Evolutionary conservation across 164 flowering plant species (phyloP).

Genomic region (Nymphaea thermarum): DNA sequence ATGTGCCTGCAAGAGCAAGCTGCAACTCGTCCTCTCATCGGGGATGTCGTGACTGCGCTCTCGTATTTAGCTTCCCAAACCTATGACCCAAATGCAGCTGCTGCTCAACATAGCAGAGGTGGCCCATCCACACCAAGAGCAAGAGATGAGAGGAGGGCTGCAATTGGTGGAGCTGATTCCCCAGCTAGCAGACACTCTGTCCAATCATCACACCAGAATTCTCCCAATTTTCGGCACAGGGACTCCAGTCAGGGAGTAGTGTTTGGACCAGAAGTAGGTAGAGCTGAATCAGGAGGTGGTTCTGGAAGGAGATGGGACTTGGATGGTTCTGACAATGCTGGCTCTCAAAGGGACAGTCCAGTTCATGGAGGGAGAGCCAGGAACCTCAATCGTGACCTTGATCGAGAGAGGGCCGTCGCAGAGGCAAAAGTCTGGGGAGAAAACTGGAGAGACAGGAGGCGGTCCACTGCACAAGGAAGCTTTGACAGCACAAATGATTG

Average conservation of each 20-base stretch:
- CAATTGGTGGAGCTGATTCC: constrained; percentile 5
- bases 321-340: constrained; percentile 3
- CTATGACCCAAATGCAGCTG: constrained; percentile 55
- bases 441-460: constrained; percentile 7
- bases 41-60: constrained; percentile 91
- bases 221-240: constrained; percentile 1
- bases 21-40: constrained; percentile 82
- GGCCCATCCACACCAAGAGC: constrained; percentile 3
- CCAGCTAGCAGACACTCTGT: neutral
- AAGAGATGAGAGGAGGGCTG: constrained; percentile 8
- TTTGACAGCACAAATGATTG: neutral
- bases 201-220: constrained; percentile 1
- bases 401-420: constrained; percentile 8
- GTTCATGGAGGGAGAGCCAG: constrained; percentile 3
- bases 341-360: constrained; percentile 6
- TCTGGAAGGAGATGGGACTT: constrained; percentile 11
- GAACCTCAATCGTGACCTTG: constrained; percentile 4
- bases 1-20: constrained; percentile 98
- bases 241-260: constrained; percentile 1
- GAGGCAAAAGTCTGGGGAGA: constrained; percentile 10
- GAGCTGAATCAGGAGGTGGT: constrained; percentile 10
- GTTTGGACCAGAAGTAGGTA: constrained; percentile 7
- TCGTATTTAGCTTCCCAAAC: constrained; percentile 85
- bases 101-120: constrained; percentile 29
- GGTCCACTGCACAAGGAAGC: constrained; percentile 1